Percentiles rank a stretch among this genome's conserved stretches.
Conservation (phyloP, 1,284 basidiomycete species). For the Vanrija humicola region DNA sequence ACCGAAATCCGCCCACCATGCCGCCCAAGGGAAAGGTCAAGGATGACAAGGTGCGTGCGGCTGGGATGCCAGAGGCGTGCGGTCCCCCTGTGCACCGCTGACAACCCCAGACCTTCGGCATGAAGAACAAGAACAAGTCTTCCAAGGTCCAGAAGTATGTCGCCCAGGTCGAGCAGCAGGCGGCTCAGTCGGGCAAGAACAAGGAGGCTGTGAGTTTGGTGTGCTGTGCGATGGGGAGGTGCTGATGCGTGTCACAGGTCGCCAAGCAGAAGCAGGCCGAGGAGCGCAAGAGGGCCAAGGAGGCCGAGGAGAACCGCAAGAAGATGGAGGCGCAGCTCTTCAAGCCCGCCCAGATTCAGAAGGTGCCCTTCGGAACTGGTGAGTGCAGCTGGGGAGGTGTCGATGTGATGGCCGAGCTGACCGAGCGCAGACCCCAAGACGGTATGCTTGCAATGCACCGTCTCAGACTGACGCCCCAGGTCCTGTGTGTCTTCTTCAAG, state of each 20-base stretch:
- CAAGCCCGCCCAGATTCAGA: constrained; percentile 63
- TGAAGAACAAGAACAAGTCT: constrained; percentile 98
- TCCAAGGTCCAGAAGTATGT: constrained; percentile 86
- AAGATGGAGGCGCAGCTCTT: constrained; percentile 81
- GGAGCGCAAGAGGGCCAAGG: constrained; percentile 68
- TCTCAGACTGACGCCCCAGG: constrained; percentile 15
- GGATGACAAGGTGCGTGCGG: constrained; percentile 36
- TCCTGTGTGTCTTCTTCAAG: constrained; percentile 85
- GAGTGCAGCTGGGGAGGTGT: constrained; percentile 18
- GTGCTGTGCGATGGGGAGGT: background rate
- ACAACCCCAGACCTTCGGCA: constrained; percentile 60
- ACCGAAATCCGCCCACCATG: constrained; percentile 27
- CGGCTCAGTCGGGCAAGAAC: constrained; percentile 65
- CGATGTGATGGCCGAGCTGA: background rate
- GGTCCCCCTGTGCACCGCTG: background rate
- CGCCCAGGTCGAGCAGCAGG: constrained; percentile 70
- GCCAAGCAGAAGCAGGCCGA: constrained; percentile 83
- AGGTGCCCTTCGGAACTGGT: constrained; percentile 86
- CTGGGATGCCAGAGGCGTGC: background rate
- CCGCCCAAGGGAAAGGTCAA: constrained; percentile 38
- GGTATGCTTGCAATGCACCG: constrained; percentile 8
- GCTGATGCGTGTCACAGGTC: constrained; percentile 41
- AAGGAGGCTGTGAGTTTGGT: constrained; percentile 54
- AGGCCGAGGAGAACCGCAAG: constrained; percentile 72
- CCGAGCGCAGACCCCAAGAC: constrained; percentile 71